Base-by-base conservation (phyloP, 352 stramenopile species). In the Pythium coloratum region DNA sequence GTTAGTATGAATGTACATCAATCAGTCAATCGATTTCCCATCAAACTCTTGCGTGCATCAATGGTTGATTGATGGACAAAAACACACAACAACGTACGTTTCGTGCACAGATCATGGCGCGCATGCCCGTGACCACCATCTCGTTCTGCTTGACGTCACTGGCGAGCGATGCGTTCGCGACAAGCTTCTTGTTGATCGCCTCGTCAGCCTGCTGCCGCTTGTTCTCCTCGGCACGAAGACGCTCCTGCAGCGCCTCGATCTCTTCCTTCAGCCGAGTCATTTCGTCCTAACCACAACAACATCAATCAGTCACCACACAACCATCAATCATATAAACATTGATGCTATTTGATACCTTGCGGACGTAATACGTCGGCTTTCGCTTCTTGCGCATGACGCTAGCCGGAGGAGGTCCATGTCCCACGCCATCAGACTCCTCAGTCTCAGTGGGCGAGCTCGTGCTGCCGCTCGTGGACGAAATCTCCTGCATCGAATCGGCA, bases 321-420 rank as follows among this genome's bases (percentile, higher is more conserved):
- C 20, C 20, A 24, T 49, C 40, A 18, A 49, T 20, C 40, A 49
- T 20, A 49, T 7, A 18, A 6, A 49, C 13, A 4, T 6, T 38
- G 6, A 10, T 38, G 33, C 6, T 38, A 38, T 6, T 10, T 38
- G 6, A 6, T 20, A 49, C 40, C 40, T 71, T 71, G 50, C 65
- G 65, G n/a, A 71, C 65, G 58, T 63, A 63, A 28, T 71, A 65
- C 33, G 65, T 71, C 10, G 65, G 58, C 54, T 71, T 71, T 16
- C 65, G 65, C 46, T 67, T 71, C 58, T 66, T 71, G 50, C 55
- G 65, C 58, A 57, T 58, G 46, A 42, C 53, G 36, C 55, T 62
- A 36, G n/a, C 55, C 30, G 33, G 46, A 32, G 14, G 33, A 3
- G 16, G 33, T 34, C 20, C 47, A 7, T 49, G 6, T 13, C 10